Conservation (phyloP, 306 rosid genomes). For the Inga laurina region DNA sequence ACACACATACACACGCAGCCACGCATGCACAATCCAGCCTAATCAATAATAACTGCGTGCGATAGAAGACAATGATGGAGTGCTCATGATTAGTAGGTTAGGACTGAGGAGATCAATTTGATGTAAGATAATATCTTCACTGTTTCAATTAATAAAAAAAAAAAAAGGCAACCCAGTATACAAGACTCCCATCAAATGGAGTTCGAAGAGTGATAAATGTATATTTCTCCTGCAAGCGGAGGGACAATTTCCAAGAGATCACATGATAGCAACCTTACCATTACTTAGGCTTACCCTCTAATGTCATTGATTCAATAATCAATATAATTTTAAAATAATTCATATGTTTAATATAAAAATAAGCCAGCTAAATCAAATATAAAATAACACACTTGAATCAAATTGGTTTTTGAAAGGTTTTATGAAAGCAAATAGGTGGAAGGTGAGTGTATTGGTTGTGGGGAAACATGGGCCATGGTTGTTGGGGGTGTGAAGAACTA, state of each 20-base stretch:
- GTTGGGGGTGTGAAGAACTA: background rate
- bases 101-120: background rate
- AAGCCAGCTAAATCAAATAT: background rate
- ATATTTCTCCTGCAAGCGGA: too few species aligned
- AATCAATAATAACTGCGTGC: background rate
- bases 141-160: too few species aligned
- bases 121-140: background rate
- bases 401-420: background rate
- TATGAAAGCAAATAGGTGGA: background rate
- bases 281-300: too few species aligned
- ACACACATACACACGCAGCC: too few species aligned
- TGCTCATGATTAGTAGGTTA: background rate
- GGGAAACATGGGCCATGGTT: background rate
- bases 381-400: background rate
- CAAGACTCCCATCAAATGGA: too few species aligned
- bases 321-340: background rate
- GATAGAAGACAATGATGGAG: background rate
- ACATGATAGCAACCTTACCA: too few species aligned
- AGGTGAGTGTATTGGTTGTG: background rate
- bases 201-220: too few species aligned
- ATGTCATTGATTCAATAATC: background rate
- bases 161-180: fast-evolving
- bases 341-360: background rate
- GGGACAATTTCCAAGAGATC: too few species aligned
- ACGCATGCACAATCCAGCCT: too few species aligned